Conservation (phyloP, 345 rosid genomes). For the Salix viminalis region DNA sequence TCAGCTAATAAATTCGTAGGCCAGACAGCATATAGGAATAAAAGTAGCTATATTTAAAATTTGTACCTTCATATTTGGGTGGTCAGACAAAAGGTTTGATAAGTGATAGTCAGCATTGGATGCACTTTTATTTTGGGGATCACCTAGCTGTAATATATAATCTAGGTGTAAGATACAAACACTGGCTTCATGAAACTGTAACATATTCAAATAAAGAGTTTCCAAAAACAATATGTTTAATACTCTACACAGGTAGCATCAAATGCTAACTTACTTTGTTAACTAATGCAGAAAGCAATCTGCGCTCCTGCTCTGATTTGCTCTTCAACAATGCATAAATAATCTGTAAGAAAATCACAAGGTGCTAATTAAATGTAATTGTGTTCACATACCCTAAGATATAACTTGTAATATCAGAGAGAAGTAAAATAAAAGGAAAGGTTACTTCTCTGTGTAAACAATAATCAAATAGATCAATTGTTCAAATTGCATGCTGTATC, state of each 20-base stretch:
- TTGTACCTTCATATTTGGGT: conserved; percentile 93
- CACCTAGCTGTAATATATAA: conserved; percentile 64
- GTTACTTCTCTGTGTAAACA: background rate
- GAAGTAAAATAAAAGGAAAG: too few species aligned
- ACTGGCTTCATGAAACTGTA: background rate
- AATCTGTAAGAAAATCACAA: conserved; percentile 43
- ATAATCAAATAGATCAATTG: background rate
- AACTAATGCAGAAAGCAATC: conserved; percentile 73
- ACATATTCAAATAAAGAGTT: background rate
- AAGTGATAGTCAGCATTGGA: conserved; percentile 93
- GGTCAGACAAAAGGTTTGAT: conserved; percentile 83
- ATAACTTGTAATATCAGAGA: background rate
- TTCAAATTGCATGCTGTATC: background rate
- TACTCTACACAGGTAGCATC: background rate
- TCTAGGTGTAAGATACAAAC: conserved; percentile 15
- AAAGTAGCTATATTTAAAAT: conserved; percentile 1
- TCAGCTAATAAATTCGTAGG: background rate
- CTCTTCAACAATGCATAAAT: conserved; percentile 67
- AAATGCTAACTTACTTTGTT: conserved; percentile 61
- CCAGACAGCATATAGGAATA: background rate
- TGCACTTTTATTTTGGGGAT: conserved; percentile 93
- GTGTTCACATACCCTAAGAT: background rate
- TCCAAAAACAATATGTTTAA: background rate
- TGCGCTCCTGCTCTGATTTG: conserved; percentile 92
- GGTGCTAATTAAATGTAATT: background rate